A percentile compares a stretch with the other conserved stretches of the same genome.
Evolutionary conservation across 768 basidiomycete species (phyloP).

Genomic region (Leccinum imitatum): DNA sequence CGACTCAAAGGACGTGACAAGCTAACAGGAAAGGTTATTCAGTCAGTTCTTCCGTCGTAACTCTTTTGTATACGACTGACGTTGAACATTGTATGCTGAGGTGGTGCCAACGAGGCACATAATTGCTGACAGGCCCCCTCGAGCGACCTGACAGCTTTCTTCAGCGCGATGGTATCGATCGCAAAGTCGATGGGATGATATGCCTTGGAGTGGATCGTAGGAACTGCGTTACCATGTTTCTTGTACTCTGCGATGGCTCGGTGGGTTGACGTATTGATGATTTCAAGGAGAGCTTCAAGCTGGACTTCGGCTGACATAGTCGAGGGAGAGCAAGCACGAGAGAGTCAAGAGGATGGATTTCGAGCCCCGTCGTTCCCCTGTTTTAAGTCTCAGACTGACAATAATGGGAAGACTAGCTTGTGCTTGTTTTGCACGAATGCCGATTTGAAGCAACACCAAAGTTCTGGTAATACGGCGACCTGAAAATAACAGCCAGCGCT

Average conservation of each 20-base stretch:
- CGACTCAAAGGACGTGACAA: constrained; percentile 24
- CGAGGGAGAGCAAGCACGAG: neutral
- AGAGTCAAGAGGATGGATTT: neutral
- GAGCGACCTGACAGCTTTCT: constrained; percentile 26
- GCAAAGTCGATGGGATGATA: constrained; percentile 26
- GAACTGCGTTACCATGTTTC: constrained; percentile 20
- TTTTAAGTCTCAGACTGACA: neutral
- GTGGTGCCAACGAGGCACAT: constrained; percentile 27
- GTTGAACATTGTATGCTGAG: constrained; percentile 28
- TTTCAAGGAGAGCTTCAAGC: constrained; percentile 23
- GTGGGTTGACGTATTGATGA: constrained; percentile 31
- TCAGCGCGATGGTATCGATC: constrained; percentile 21
- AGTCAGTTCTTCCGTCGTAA: neutral
- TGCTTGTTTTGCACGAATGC: neutral
- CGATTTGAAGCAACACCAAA: neutral
- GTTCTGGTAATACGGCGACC: neutral
- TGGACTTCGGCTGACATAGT: constrained; percentile 19
- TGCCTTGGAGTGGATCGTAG: constrained; percentile 22
- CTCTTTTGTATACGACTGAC: constrained; percentile 7
- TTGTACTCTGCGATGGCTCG: constrained; percentile 28
- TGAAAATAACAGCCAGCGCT: neutral
- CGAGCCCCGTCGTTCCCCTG: neutral
- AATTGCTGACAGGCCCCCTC: constrained; percentile 29
- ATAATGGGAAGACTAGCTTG: neutral
- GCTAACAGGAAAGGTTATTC: constrained; percentile 4